These are phyloP conservation scores for Recurvomyces mirabilis DNA, from an alignment of 495 filamentous ascomycete genomes.

Conservation along the genomic window DNA sequence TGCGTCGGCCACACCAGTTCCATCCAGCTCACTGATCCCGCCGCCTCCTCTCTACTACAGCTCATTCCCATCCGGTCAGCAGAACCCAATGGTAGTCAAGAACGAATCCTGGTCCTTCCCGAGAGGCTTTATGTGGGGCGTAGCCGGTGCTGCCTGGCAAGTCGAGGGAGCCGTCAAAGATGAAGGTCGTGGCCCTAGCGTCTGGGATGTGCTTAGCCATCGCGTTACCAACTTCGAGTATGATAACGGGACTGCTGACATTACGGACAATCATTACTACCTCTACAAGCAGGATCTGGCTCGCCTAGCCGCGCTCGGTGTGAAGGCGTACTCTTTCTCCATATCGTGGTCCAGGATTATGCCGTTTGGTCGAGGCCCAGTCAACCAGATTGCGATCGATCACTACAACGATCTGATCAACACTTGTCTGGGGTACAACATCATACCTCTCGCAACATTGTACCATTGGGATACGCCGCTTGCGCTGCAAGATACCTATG, in stretches of 20 bases:
- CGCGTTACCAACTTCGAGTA: conserved; percentile 22
- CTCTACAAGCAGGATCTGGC: conserved; percentile 29
- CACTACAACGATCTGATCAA: conserved; percentile 28
- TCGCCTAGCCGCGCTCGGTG: conserved; percentile 26
- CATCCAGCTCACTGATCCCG: conserved; percentile 12
- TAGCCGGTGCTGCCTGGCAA: conserved; percentile 28
- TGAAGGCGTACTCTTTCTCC: conserved; percentile 24
- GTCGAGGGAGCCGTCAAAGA: conserved; percentile 28
- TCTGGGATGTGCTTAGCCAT: conserved; percentile 22
- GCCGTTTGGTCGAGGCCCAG: conserved; percentile 19
- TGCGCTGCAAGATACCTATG: conserved; percentile 25
- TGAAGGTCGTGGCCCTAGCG: conserved; percentile 27
- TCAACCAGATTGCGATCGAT: conserved; percentile 24
- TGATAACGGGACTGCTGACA: conserved; percentile 11
- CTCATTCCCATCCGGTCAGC: conserved; percentile 8
- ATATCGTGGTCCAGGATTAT: conserved; percentile 28
- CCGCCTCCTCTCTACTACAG: conserved; percentile 13
- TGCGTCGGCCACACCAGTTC: conserved; percentile 11
- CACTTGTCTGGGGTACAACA: conserved; percentile 22
- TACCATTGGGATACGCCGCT: conserved; percentile 28
- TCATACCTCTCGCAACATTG: conserved; percentile 21
- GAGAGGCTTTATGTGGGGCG: conserved; percentile 27
- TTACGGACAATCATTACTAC: conserved; percentile 29
- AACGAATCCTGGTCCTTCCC: conserved; percentile 24
- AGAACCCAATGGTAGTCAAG: conserved; percentile 12